phyloP scores from a whole-genome alignment of 352 stramenopile genomes.

The Pythium insidiosum region DNA sequence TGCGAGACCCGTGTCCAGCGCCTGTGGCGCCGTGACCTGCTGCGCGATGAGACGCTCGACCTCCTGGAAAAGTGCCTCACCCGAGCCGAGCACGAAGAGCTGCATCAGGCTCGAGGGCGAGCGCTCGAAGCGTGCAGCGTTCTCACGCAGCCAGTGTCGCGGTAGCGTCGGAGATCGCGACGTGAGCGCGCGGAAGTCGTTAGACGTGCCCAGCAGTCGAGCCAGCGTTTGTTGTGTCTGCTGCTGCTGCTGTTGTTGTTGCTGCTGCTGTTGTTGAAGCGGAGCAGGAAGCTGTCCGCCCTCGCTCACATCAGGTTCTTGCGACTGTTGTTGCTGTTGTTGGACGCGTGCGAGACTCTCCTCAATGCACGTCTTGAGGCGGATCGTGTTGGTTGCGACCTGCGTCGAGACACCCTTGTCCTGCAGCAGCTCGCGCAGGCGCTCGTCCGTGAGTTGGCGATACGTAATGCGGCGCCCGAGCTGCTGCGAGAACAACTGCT shows the following conservation, averaged over 20 bases:
- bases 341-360: not conserved
- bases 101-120: constrained; percentile 64
- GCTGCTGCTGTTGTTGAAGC: not conserved
- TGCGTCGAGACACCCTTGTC: constrained; percentile 41
- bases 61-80: constrained; percentile 59
- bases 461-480: constrained; percentile 45
- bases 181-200: constrained; percentile 42
- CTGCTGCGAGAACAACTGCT: constrained; percentile 20
- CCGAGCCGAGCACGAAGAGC: constrained; percentile 72
- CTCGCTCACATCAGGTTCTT: too few relatives aligned
- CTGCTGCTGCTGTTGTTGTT: not conserved
- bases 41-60: constrained; percentile 50
- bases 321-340: too few relatives aligned
- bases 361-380: constrained; percentile 43
- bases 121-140: constrained; percentile 27
- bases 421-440: constrained; percentile 33
- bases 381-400: constrained; percentile 39
- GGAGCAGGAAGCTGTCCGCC: too few relatives aligned
- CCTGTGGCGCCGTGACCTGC: constrained; percentile 47
- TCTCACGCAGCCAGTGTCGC: constrained; percentile 35
- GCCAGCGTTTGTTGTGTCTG: constrained; percentile 9
- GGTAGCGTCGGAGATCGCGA: constrained; percentile 34
- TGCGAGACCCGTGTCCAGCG: constrained; percentile 11
- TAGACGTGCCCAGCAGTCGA: constrained; percentile 32
- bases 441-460: constrained; percentile 29